Base-by-base conservation (phyloP, 225 moss, liverwort and hornwort genomes). In the Takakia lepidozioides region DNA sequence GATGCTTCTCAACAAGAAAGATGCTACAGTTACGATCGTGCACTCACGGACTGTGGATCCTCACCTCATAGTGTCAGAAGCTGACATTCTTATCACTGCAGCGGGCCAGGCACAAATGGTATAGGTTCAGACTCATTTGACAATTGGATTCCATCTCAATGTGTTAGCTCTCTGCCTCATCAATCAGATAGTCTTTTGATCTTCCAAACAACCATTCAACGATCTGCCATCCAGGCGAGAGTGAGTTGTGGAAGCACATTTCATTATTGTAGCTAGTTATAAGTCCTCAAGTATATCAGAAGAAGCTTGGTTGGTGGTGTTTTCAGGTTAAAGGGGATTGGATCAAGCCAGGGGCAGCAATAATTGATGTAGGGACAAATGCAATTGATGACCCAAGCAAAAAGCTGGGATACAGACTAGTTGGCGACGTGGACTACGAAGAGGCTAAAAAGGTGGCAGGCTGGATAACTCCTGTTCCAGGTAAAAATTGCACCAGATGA, bases 301-400 rank as follows among this genome's bases (percentile, higher is more conserved):
- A n/a, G n/a, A n/a, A n/a, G n/a, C n/a, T n/a, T n/a, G n/a, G n/a
- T n/a, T n/a, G n/a, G n/a, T n/a, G n/a, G n/a, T n/a, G n/a, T n/a
- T n/a, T n/a, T n/a, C n/a, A n/a, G n/a, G 92, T 93, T 21, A 71
- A 79, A 56, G 68, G 89, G 13, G 61, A 76, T 59, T 93, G 93
- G 93, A 62, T 93, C 57, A 93, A 93, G 65, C 86, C 81, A 23
- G 93, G 93, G 54, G 86, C 86, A 25, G 81, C 78, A 45, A 81
- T 93, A 5, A 84, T 93, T 56, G 89, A 93, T 52, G 93, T 93
- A n/a, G 93, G 93, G 63, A 93, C 83, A 51, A 93, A 93, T 29
- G 42, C 81, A 52, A 74, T 93, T 15, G 89, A 93, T 85, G 92
- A n/a, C n/a, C n/a, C n/a, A n/a, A n/a, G n/a, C n/a, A n/a, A n/a